These are phyloP conservation scores for Cytospora piceae DNA, from an alignment of 2,329 filamentous ascomycete genomes.

Conservation along the genomic window DNA sequence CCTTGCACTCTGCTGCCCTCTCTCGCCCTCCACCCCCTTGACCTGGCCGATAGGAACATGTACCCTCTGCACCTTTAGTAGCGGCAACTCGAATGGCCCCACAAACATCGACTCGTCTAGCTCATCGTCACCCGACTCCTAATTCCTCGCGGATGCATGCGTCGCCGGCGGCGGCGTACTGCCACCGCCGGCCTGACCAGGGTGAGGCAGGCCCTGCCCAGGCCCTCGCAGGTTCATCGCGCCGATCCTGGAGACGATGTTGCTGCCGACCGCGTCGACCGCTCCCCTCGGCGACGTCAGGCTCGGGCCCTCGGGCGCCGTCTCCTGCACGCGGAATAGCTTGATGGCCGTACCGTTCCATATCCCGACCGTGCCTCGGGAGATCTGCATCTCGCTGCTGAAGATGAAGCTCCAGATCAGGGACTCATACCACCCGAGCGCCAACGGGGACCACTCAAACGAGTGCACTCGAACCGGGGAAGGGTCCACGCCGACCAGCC, in stretches of 20 bases:
- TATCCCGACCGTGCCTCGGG: slow-evolving; percentile 84
- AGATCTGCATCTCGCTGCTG: slow-evolving; percentile 83
- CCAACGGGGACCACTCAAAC: slow-evolving; percentile 91
- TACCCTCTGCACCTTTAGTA: background rate
- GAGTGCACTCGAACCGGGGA: slow-evolving; percentile 78
- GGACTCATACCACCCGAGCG: slow-evolving; percentile 94
- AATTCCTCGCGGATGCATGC: slow-evolving; percentile 6
- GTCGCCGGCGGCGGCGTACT: slow-evolving; percentile 8
- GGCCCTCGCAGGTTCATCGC: slow-evolving; percentile 71
- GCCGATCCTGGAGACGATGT: slow-evolving; percentile 84
- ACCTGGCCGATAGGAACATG: too few relatives aligned
- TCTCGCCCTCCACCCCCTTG: background rate
- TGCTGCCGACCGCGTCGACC: slow-evolving; percentile 90
- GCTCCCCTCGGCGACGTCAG: slow-evolving; percentile 85
- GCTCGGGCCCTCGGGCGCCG: slow-evolving; percentile 76
- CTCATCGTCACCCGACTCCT: background rate
- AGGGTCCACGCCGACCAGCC: slow-evolving; percentile 74
- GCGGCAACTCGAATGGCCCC: background rate
- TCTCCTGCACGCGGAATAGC: slow-evolving; percentile 88
- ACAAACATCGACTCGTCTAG: background rate
- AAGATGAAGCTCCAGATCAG: slow-evolving; percentile 94
- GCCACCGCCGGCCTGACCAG: slow-evolving; percentile 8
- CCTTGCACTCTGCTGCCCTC: slow-evolving; percentile 2
- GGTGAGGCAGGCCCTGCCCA: slow-evolving; percentile 11
- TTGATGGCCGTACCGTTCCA: slow-evolving; percentile 92